Base-by-base conservation (phyloP, 768 basidiomycete species). In the Trametes maxima region DNA sequence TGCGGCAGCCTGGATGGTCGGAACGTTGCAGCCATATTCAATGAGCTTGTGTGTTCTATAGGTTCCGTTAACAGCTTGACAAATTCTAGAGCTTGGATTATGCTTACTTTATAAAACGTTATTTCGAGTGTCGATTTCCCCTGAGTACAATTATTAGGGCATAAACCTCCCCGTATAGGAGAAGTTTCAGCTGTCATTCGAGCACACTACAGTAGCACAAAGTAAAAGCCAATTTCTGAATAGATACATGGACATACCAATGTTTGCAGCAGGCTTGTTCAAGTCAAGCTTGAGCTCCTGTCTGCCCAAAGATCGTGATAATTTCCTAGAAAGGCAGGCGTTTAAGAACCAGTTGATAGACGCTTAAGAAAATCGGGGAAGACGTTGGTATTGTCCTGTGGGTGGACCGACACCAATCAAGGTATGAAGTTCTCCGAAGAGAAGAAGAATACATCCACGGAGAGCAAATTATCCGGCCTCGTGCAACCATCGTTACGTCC, bases 301-400 rank as follows among this genome's bases (percentile, higher is more conserved):
- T n/a, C n/a, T n/a, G n/a, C n/a, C n/a, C n/a, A n/a, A n/a, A n/a
- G n/a, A n/a, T n/a, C n/a, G n/a, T n/a, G 13, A 13, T 6, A 21
- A 39, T 5, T 56, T 43, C 60, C 60, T 13, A 25, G 49, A 56
- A 53, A 54, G 62, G 62, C 61, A 63, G 35, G 16, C 52, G 44
- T 63, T 63, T 52, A 63, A 63, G 62, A 63, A 63, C 21, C 39
- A n/a, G 10, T 5, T n/a, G 37, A 52, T 46, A 42, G 45, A 28
- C 61, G 61, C 61, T 33, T n/a, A 13, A 16, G 19, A 11, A 6
- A 22, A 54, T 11, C 8, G 16, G 14, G 33, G 21, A 47, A 3
- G 28, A 33, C 28, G 28, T 3, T 8, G 8, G 8, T 33, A 33
- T 33, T 33, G 28, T 3, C 28, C 6, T 24, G 21, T 22, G 7